Base-by-base conservation (phyloP, 768 basidiomycete genomes). In the Hygrophorus pudorinus region DNA sequence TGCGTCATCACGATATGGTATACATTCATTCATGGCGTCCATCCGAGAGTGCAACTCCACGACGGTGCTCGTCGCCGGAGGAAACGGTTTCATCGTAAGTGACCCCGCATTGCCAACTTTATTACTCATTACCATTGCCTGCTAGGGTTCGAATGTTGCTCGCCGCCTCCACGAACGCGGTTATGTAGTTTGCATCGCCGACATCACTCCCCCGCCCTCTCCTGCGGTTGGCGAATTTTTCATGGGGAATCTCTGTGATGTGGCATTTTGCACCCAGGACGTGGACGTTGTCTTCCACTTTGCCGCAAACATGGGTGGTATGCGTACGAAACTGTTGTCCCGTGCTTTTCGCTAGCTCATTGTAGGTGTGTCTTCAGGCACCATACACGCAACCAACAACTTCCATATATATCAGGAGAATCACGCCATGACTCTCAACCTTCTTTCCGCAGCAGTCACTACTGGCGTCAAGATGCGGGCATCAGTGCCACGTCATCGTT, bases 261-360 rank as follows among this genome's bases (percentile, higher is more conserved):
- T 51, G 3, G 47, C 56, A 10, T 58, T 70, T 39, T 73, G 68
- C 1, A 61, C 74, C 5, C 54, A 51, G n/a, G 70, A 61, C 21
- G 62, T 74, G 0, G 49, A 67, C 39, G 63, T 58, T 5, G 65
- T 80, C 18, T 58, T 78, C 14, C 78, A 80, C 53, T 72, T 79
- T 48, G 75, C 78, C 9, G 78, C 77, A 1, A 72, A 64, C 16
- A 78, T 77, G 77, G 78, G 76, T 3, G 78, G 78, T 0, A 80
- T 80, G 79, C 77, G 78, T 1, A 67, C 68, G 0, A n/a, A n/a
- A n/a, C n/a, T n/a, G n/a, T n/a, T n/a, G n/a, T n/a, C n/a, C n/a
- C n/a, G n/a, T n/a, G n/a, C n/a, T n/a, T n/a, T n/a, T n/a, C n/a
- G n/a, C n/a, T n/a, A n/a, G n/a, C n/a, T n/a, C n/a, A n/a, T n/a